These are phyloP conservation scores for Phyllosticta ampelicida DNA, from an alignment of 2,329 filamentous ascomycete species.

Conservation along the genomic window DNA sequence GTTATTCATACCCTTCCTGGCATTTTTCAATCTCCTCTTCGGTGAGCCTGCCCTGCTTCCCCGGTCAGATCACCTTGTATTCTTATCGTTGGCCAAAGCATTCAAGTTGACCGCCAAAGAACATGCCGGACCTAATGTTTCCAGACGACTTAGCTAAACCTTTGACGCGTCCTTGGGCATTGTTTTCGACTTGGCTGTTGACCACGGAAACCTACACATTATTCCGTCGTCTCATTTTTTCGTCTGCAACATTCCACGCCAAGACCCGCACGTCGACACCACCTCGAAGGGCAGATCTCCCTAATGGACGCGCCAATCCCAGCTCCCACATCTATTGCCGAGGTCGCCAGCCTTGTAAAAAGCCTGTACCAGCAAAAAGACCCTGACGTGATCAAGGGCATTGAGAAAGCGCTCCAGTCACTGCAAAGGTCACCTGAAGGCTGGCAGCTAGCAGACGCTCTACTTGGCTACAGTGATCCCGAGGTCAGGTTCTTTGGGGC, in stretches of 20 bases:
- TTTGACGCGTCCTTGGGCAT: background rate
- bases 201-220: background rate
- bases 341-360: constrained; percentile 37
- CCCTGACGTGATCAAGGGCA: constrained; percentile 37
- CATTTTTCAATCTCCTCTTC: background rate
- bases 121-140: background rate
- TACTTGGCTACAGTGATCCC: constrained; percentile 58
- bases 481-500: constrained; percentile 87
- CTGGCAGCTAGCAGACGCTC: constrained; percentile 72
- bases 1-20: background rate
- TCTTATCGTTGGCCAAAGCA: background rate
- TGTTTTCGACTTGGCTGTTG: background rate
- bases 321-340: constrained; percentile 14
- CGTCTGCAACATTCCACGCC: background rate
- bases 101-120: background rate
- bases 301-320: constrained; percentile 1
- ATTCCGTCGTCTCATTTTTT: background rate
- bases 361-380: constrained; percentile 40
- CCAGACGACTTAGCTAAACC: background rate
- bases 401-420: constrained; percentile 65
- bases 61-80: background rate
- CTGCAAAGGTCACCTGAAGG: constrained; percentile 71
- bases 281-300: background rate
- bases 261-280: background rate
- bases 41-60: background rate